Evolutionary conservation across 2,329 filamentous ascomycete genomes (phyloP).

Genomic region (Saccharata proteae): DNA sequence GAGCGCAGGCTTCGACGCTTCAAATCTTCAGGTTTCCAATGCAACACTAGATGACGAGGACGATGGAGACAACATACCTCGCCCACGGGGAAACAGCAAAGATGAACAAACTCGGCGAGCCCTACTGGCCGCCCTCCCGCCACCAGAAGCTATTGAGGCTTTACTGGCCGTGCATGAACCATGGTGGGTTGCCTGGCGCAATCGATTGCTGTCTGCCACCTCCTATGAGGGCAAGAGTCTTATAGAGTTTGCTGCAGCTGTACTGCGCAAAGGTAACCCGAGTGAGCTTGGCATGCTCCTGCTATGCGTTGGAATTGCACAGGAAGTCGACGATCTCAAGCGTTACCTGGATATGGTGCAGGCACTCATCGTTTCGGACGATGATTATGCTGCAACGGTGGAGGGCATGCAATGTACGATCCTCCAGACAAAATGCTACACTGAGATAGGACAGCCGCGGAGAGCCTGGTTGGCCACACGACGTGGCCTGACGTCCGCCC

Average conservation of each 20-base stretch:
- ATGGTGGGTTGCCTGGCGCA: slow-evolving; percentile 32
- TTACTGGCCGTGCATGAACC: slow-evolving; percentile 18
- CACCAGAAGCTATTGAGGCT: slow-evolving; percentile 19
- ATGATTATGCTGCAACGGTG: slow-evolving; percentile 38
- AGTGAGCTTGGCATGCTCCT: slow-evolving; percentile 26
- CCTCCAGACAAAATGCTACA: slow-evolving; percentile 39
- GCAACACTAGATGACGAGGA: too few relatives aligned
- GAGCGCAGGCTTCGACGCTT: too few relatives aligned
- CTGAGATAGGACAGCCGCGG: slow-evolving; percentile 44
- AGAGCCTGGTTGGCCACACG: slow-evolving; percentile 42
- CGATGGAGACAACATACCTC: too few relatives aligned
- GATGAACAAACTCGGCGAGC: slow-evolving; percentile 23
- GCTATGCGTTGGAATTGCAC: slow-evolving; percentile 25
- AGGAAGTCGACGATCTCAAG: slow-evolving; percentile 31
- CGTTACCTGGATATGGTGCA: slow-evolving; percentile 35
- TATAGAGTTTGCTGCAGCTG: slow-evolving; percentile 31
- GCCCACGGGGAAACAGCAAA: too few relatives aligned
- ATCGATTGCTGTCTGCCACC: slow-evolving; percentile 31
- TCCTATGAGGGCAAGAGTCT: slow-evolving; percentile 24
- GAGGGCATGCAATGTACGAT: slow-evolving; percentile 42
- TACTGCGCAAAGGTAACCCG: slow-evolving; percentile 29
- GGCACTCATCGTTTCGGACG: slow-evolving; percentile 35
- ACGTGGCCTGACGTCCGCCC: slow-evolving; percentile 38
- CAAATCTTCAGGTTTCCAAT: too few relatives aligned
- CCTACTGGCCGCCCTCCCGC: slow-evolving; percentile 22